These are phyloP conservation scores for Myochromella boudieri DNA, from an alignment of 768 basidiomycete genomes.

Conservation along the genomic window DNA sequence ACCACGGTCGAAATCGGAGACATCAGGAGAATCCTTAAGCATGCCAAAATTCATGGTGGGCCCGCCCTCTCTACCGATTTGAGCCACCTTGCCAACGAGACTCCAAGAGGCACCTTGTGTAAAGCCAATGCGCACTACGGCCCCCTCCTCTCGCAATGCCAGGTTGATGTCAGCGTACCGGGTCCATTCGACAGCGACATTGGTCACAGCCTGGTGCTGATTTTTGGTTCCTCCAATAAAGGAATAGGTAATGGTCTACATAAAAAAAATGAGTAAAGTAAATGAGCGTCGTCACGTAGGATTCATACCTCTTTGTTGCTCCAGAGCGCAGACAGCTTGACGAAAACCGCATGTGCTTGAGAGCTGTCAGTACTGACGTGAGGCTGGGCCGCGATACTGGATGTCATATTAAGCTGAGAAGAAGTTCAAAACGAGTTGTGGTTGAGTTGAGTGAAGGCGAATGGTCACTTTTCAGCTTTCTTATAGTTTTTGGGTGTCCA, in stretches of 20 bases:
- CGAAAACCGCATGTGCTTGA: not conserved
- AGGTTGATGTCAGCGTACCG: slow-evolving; percentile 12
- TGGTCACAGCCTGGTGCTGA: slow-evolving; percentile 14
- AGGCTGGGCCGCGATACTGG: not conserved
- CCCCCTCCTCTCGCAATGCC: not conserved
- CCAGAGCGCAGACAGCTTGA: not conserved
- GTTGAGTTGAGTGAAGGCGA: no score
- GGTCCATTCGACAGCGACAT: slow-evolving; percentile 12
- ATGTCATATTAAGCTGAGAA: no score
- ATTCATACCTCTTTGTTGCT: not conserved
- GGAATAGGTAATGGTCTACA: slow-evolving; percentile 2
- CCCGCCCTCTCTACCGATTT: not conserved
- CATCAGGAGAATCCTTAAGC: slow-evolving; percentile 11
- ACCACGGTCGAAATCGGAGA: no score
- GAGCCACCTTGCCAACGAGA: slow-evolving; percentile 14
- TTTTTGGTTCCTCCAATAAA: slow-evolving; percentile 15
- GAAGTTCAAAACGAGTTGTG: no score
- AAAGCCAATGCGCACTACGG: slow-evolving; percentile 17
- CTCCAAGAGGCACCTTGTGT: slow-evolving; percentile 14
- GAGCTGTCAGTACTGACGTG: no score
- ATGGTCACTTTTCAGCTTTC: no score
- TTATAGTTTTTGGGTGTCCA: no score
- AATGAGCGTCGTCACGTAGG: not conserved
- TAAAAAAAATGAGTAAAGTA: not conserved
- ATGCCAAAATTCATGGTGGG: slow-evolving; percentile 20